Evolutionary conservation across 2,329 filamentous ascomycete genomes (phyloP), one percentile per base, ranked within the genome.

Genomic region (Corinectria fuckeliana): DNA sequence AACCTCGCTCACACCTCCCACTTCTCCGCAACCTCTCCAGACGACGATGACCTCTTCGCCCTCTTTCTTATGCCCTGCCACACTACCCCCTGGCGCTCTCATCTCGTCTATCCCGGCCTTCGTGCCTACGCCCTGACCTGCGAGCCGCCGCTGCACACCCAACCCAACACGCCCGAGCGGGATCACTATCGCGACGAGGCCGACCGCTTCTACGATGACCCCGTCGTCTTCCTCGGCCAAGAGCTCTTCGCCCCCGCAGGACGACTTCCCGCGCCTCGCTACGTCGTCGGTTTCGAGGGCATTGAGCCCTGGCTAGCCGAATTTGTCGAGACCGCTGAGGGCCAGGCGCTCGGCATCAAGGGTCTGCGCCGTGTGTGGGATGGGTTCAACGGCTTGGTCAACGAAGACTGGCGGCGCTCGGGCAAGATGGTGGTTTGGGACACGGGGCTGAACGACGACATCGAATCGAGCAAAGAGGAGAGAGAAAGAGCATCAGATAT

Each of bases 31-130:
- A 67, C 58, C 55, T 68, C 53, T 62, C 71, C 51, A 64, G 67
- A 65, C 1, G 67, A 67, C 10, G 66, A 71, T 7, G 82, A 85
- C 58, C 81, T 87, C 10, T 89, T 88, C 68, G 86, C 89, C 30
- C 89, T 90, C 18, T 97, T 98, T 77, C 83, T 99, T 21, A 96
- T 93, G 84, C 95, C 95, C 9, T 99, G 95, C 78, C 95, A 99
- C 80, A 91, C 91, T 65, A 98, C 94, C 0, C 94, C 95, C 2
- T 98, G 95, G 94, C 90, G 93, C 69, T 93, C 90, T 14, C 91
- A 96, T 71, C 84, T 98, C 36, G 82, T 96, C 61, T 86, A 95
- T 71, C 86, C 91, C 0, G 78, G 81, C 26, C 87, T 97, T 52
- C 78, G 86, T 58, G 93, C 92, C 4, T 93, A 93, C 81, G 94